phyloP scores from a whole-genome alignment of 2,329 filamentous ascomycete species.

The Diaporthe longicolla region DNA sequence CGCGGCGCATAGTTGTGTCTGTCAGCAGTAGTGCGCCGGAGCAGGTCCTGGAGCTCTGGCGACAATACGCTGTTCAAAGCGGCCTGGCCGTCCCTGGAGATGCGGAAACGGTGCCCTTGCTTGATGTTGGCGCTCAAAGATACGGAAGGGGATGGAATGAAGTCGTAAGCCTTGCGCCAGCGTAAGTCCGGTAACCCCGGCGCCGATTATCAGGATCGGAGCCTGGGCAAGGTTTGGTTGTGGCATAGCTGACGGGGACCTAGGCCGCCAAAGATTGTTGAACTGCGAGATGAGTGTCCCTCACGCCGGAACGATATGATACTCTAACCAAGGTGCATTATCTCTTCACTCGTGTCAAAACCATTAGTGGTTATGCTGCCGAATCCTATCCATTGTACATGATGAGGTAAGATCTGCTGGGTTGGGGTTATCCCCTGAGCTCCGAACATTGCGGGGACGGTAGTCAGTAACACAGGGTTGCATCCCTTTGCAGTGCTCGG shows the following conservation, averaged over 20 bases:
- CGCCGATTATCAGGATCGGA: conserved; percentile 57
- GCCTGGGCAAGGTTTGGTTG: neutral
- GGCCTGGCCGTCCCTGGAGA: conserved; percentile 47
- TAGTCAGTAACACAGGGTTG: neutral
- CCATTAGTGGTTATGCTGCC: too few species aligned
- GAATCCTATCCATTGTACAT: too few species aligned
- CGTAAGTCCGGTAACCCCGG: conserved; percentile 60
- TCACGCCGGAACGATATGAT: too few species aligned
- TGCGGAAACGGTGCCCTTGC: conserved; percentile 51
- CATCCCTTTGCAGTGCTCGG: neutral
- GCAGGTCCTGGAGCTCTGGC: conserved; percentile 44
- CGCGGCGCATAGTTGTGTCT: conserved; percentile 46
- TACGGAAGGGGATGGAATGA: conserved; percentile 49
- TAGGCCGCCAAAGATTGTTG: too few species aligned
- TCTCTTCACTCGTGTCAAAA: too few species aligned
- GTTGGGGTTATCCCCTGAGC: too few species aligned
- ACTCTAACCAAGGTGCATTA: too few species aligned
- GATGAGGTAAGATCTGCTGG: too few species aligned
- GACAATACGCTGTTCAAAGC: conserved; percentile 49
- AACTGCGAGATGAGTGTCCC: too few species aligned
- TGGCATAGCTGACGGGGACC: conserved; percentile 28
- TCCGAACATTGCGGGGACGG: too few species aligned
- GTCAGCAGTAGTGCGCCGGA: conserved; percentile 46
- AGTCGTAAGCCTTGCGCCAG: conserved; percentile 52
- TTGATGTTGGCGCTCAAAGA: conserved; percentile 49